Conservation (phyloP, 1,284 basidiomycete species). For the Schizopora paradoxa region DNA sequence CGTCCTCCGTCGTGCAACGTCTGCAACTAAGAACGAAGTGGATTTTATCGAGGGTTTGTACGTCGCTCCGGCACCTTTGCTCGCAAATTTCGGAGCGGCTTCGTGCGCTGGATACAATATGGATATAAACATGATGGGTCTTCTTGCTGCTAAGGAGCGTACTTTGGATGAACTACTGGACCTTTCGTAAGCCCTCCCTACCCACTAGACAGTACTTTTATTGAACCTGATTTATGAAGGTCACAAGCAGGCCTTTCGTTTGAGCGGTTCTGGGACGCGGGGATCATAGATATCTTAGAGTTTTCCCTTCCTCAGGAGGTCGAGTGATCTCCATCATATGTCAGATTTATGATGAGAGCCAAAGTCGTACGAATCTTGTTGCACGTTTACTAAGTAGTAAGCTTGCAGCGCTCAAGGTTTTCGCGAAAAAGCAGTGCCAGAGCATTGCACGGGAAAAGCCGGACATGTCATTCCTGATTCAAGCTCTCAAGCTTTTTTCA, state of each 20-base stretch:
- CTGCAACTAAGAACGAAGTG: slow-evolving; percentile 18
- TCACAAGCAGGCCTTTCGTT: neutral
- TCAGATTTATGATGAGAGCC: no score
- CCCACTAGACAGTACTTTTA: neutral
- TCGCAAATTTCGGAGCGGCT: slow-evolving; percentile 34
- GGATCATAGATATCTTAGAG: neutral
- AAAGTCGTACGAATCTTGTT: no score
- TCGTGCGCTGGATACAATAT: slow-evolving; percentile 28
- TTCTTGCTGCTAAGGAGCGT: slow-evolving; percentile 31
- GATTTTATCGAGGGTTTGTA: neutral
- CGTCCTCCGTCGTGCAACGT: slow-evolving; percentile 20
- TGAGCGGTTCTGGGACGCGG: neutral
- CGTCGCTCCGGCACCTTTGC: slow-evolving; percentile 32
- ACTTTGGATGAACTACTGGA: slow-evolving; percentile 22
- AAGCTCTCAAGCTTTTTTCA: no score
- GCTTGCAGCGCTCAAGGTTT: no score
- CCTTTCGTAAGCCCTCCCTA: slow-evolving; percentile 13
- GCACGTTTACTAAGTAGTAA: no score
- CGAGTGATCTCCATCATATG: no score
- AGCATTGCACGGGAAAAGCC: no score
- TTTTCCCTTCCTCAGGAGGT: no score
- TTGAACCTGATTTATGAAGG: neutral
- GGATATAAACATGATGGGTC: slow-evolving; percentile 31
- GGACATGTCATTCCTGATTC: no score
- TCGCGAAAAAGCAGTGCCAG: no score